Conservation (phyloP, 495 filamentous ascomycete genomes). For the Lasiosphaeria miniovina region DNA sequence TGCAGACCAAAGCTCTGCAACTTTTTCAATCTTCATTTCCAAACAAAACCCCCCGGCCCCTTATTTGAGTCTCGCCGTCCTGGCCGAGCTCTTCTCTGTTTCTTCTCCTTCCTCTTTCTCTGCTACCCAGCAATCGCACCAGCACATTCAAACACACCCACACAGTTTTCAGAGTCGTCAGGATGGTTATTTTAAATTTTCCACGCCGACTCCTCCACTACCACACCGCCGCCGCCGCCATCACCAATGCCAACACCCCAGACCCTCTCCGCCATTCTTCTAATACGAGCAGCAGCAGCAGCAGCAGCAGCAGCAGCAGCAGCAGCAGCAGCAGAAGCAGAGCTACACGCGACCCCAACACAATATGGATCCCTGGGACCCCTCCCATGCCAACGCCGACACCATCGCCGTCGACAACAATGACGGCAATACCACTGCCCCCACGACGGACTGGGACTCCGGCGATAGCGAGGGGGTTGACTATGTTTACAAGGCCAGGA, state of each 20-base stretch:
- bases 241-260: neutral
- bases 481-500: slow-evolving; percentile 22
- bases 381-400: slow-evolving; percentile 9
- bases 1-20: neutral
- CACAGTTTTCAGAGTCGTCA: neutral
- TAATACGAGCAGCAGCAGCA: neutral
- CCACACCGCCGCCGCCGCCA: neutral
- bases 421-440: slow-evolving; percentile 15
- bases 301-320: slow-evolving; percentile 3
- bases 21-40: neutral
- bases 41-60: neutral
- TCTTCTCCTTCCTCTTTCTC: neutral
- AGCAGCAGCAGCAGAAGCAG: neutral
- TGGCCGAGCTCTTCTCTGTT: neutral
- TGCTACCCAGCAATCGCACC: neutral
- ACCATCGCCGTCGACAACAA: slow-evolving; percentile 2
- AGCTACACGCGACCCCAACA: slow-evolving; percentile 3
- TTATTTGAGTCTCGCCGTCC: neutral
- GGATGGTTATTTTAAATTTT: neutral
- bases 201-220: neutral
- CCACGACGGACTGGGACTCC: slow-evolving; percentile 32
- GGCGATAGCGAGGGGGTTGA: slow-evolving; percentile 25
- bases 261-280: neutral
- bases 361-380: slow-evolving; percentile 19
- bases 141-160: neutral